Evolutionary conservation across 2,329 filamentous ascomycete genomes (phyloP), one percentile per base, ranked within the genome.

Genomic region (Rachicladosporium sp.): DNA sequence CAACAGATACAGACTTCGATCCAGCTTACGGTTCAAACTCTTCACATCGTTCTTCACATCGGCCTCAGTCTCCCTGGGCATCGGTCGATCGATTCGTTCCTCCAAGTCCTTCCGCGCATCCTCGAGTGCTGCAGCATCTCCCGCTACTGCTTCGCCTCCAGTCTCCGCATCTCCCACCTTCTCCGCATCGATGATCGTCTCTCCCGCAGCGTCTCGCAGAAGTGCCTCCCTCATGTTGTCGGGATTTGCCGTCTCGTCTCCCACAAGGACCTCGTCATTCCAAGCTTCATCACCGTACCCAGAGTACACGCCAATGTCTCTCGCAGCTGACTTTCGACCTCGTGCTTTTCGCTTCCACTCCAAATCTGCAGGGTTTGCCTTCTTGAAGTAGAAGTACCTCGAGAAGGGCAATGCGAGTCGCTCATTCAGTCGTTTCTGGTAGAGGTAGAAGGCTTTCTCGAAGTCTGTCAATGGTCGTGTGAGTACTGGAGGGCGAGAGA

Each of bases 351-450:
- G 73, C 61, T 88, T 84, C 85, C 87, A 96, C 66, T 95, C 88
- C 37, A 86, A 69, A 49, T 88, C 83, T 7, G 77, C 72, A 1
- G 87, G 80, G 8, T 88, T 93, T 57, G 85, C 84, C 51, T 79
- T 79, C 69, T 93, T 93, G 74, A 88, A 93, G 73, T 93, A 98
- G 66, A 96, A 91, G 59, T 83, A 83, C 50, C 83, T 78, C 41
- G 82, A 82, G 63, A 96, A 98, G 2, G 88, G 84, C 4, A 91
- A 73, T 12, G 80, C 78, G 38, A 94, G 73, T 33, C 91, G 84
- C 70, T 98, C 91, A 63, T 96, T 94, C 44, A 98, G 73, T 10
- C 91, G 86, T 53, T 89, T 89, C 68, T 98, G 91, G 68, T 98
- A 98, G 60, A 98, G 87, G 70, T 82, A 94, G 66, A 82, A 96